These are phyloP conservation scores for Postia placenta DNA, from an alignment of 768 basidiomycete species.

Conservation along the genomic window DNA sequence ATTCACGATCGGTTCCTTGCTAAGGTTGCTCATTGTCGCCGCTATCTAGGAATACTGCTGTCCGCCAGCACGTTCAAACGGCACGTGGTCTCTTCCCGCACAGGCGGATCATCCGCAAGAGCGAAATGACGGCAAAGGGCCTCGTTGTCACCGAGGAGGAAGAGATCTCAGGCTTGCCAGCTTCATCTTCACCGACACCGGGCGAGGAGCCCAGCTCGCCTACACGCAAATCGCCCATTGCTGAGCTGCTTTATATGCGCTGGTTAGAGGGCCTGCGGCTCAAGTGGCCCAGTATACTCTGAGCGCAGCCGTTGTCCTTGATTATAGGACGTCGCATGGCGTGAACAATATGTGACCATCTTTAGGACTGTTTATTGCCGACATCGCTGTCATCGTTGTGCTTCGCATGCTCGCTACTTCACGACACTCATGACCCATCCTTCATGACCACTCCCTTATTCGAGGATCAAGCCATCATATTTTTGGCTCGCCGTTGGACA, in stretches of 20 bases:
- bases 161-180: constrained; percentile 49
- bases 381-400: not conserved
- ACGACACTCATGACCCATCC: constrained; percentile 1
- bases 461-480: not conserved
- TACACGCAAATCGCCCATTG: constrained; percentile 78
- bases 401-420: not conserved
- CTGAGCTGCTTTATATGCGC: constrained; percentile 93
- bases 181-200: constrained; percentile 26
- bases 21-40: too few relatives aligned
- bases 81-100: constrained; percentile 79
- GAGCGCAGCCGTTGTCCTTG: too few relatives aligned
- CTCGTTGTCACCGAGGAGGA: constrained; percentile 82
- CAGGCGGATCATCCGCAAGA: constrained; percentile 69
- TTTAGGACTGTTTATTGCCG: not conserved
- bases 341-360: not conserved
- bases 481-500: not conserved
- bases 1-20: not conserved
- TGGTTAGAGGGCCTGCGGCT: constrained; percentile 91
- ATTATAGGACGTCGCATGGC: too few relatives aligned
- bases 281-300: constrained; percentile 79
- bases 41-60: constrained; percentile 58
- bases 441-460: not conserved
- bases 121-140: constrained; percentile 81
- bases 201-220: constrained; percentile 32
- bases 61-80: constrained; percentile 79